Evolutionary conservation across 2,329 filamentous ascomycete species (phyloP).

Genomic region (Diaporthe batatas): DNA sequence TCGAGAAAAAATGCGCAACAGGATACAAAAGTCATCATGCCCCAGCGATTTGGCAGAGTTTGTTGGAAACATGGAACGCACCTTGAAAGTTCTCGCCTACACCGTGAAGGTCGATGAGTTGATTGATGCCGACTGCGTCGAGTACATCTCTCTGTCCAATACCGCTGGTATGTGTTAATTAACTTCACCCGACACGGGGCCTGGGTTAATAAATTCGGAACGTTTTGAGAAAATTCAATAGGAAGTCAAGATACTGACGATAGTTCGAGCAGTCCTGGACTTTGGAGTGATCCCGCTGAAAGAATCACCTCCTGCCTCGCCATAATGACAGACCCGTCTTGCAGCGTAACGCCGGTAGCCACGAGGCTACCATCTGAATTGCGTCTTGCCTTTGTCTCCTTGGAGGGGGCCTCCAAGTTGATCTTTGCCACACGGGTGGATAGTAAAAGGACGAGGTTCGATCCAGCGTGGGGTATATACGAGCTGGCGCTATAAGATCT

Average conservation of each 20-base stretch:
- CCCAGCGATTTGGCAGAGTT: not conserved
- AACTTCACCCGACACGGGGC: not conserved
- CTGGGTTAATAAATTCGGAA: not conserved
- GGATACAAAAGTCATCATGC: no score
- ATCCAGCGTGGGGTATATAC: constrained; percentile 57
- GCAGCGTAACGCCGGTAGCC: constrained; percentile 47
- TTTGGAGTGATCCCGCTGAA: constrained; percentile 58
- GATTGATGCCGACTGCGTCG: constrained; percentile 55
- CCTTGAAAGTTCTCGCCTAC: constrained; percentile 66
- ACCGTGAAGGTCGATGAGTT: constrained; percentile 57
- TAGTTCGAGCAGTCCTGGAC: constrained; percentile 52
- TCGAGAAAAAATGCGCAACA: not conserved
- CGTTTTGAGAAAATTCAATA: not conserved
- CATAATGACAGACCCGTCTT: constrained; percentile 48
- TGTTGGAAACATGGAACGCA: constrained; percentile 46
- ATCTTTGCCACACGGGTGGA: constrained; percentile 55
- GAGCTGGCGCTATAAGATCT: constrained; percentile 62
- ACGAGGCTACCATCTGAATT: constrained; percentile 36
- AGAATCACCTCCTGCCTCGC: constrained; percentile 59
- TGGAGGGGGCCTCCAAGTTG: constrained; percentile 49
- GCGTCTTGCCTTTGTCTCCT: not conserved
- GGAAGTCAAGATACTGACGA: constrained; percentile 42
- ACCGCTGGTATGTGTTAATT: constrained; percentile 42
- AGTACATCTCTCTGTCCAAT: constrained; percentile 58
- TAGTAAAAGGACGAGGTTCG: constrained; percentile 57